Base-by-base conservation (phyloP, 345 rosid species). In the Iberis pinnata region DNA sequence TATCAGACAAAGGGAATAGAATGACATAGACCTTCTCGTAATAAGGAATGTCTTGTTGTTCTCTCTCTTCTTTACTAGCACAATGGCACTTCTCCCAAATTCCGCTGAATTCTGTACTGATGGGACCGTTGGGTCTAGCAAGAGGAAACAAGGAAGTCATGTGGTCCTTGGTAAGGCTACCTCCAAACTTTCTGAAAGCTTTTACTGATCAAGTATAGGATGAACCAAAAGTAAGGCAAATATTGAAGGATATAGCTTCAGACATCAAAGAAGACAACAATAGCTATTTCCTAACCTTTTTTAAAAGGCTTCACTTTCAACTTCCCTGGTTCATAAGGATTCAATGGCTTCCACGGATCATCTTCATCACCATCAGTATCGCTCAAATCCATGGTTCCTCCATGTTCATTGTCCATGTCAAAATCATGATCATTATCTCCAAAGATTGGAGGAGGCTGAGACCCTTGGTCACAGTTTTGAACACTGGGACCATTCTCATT, bases 281-380 rank as follows among this genome's bases (percentile, higher is more conserved):
- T 51, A 67, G 39, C 50, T 55, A 36, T 25, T 16, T 31, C 48
- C 50, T 33, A 41, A 92, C 98, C 97, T 85, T 78, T 83, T 69
- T 56, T 80, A 61, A 81, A 88, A 61, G 94, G 88, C 72, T 73
- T 88, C 67, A 83, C 80, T 83, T 81, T 88, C 71, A 88, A 68
- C 58, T 70, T 83, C 81, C 98, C 97, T 19, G 81, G 77, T 68
- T 85, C 98, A 75, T 92, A 86, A 42, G 97, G 97, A 75, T 83
- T 83, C 65, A 92, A 53, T 67, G 88, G 90, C 69, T 85, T 83
- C 97, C 98, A 92, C 9, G 90, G 98, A 75, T 92, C 90, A 51
- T 75, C 76, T 37, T 80, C 79, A 29, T 76, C 80, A 48, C 67
- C 73, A 68, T 84, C 93, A 41, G 81, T 68, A 60, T 79, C 82